Conservation (phyloP, 1,139 yeast species). For the Candida sanyaensis region DNA sequence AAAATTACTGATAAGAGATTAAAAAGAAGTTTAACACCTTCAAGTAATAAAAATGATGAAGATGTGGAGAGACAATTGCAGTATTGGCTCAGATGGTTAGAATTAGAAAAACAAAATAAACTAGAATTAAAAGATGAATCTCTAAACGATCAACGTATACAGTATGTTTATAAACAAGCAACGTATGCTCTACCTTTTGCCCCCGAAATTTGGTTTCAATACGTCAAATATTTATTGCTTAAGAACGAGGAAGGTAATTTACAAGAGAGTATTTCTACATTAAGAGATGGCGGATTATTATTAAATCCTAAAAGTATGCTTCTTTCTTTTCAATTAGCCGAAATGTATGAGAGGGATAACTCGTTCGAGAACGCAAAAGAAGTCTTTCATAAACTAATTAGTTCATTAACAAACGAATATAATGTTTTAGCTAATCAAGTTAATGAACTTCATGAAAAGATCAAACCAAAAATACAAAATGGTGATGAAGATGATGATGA, state of each 20-base stretch:
- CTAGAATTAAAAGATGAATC: conserved; percentile 56
- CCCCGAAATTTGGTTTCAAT: conserved; percentile 88
- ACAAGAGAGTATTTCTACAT: conserved; percentile 37
- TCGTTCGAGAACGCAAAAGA: conserved; percentile 54
- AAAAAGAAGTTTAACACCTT: conserved; percentile 42
- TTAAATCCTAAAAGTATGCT: conserved; percentile 76
- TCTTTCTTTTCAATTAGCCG: conserved; percentile 68
- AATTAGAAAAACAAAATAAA: conserved; percentile 75
- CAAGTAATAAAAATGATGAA: conserved; percentile 8
- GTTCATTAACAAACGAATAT: conserved; percentile 37
- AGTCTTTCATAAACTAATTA: conserved; percentile 53
- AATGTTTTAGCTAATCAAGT: conserved; percentile 22
- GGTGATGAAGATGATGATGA: conserved; percentile 15
- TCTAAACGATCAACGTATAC: conserved; percentile 58
- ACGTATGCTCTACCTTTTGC: conserved; percentile 66
- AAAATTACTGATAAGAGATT: conserved; percentile 50
- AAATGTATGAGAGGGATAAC: conserved; percentile 62
- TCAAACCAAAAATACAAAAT: conserved; percentile 10
- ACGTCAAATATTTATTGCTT: conserved; percentile 31
- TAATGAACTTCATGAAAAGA: conserved; percentile 23
- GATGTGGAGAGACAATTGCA: conserved; percentile 40
- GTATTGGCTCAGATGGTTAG: conserved; percentile 75
- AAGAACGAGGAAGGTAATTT: conserved; percentile 38
- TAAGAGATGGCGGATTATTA: conserved; percentile 52
- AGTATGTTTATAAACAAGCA: conserved; percentile 74